Base-by-base conservation (phyloP, 345 rosid genomes). In the Cochlearia excelsa region DNA sequence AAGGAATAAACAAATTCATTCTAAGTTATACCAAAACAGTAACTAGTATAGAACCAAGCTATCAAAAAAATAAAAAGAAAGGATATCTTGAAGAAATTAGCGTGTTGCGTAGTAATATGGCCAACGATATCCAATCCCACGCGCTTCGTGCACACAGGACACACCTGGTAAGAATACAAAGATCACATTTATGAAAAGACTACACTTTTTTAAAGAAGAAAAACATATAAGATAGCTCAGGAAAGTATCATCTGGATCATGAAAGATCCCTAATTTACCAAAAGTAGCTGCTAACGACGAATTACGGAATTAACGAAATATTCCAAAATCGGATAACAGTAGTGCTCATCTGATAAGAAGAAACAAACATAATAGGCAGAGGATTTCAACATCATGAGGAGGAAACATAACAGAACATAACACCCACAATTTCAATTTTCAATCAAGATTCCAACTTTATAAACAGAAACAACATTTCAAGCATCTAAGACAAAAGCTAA, bases 31-130 rank as follows among this genome's bases (percentile, higher is more conserved):
- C 23, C 10, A 39, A 40, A 48, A 31, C 29, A 56, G 33, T 37
- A 48, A 41, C 6, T 54, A 3, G 9, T 4, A 45, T 5, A 7
- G 28, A 7, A 30, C 23, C 23, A 5, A 29, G 11, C 35, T 3
- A 34, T 34, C 6, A 57, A 56, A 16, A 52, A 29, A 38, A 2
- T 46, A 29, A 29, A 28, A 35, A 0, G 37, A 6, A 63, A 81
- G 91, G 95, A 89, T 89, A 84, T 82, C 79, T 78, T 84, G 10
- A 78, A 80, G 9, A 82, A 65, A 65, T 54, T 89, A 6, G 75
- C 82, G 48, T 81, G 97, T 40, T 89, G 95, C 58, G 68, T 57
- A n/a, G 91, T 79, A 40, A 89, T 81, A 51, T 86, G 95, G 65
- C 85, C 72, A 47, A 84, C 83, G 9, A 89, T 81, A 54, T 84